phyloP scores from a whole-genome alignment of 2,329 filamentous ascomycete genomes.

The Aureobasidium subglaciale region DNA sequence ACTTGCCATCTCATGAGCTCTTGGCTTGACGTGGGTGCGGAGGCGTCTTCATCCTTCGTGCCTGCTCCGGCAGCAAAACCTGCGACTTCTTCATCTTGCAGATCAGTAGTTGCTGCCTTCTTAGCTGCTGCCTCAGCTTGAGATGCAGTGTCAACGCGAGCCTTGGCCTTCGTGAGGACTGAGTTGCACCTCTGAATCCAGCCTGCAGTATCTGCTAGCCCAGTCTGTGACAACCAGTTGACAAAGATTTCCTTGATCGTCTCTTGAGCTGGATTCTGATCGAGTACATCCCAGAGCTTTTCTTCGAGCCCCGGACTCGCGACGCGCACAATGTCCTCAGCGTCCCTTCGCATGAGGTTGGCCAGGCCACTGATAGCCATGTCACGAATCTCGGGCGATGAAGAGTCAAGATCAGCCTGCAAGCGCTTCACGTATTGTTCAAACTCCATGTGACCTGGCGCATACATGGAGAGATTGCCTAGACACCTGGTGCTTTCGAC shows the following conservation, averaged over 20 bases:
- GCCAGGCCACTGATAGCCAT: slow-evolving; percentile 83
- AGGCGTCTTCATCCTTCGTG: slow-evolving; percentile 39
- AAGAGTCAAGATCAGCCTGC: slow-evolving; percentile 68
- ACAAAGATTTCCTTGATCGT: slow-evolving; percentile 80
- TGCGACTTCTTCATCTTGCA: slow-evolving; percentile 93
- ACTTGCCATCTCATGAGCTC: slow-evolving; percentile 95
- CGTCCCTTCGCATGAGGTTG: slow-evolving; percentile 89
- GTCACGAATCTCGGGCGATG: slow-evolving; percentile 62
- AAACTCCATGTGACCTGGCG: slow-evolving; percentile 80
- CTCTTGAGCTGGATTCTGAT: slow-evolving; percentile 66
- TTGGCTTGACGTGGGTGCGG: slow-evolving; percentile 49
- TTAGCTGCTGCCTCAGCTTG: slow-evolving; percentile 39
- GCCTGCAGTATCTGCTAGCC: slow-evolving; percentile 66
- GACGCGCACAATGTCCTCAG: slow-evolving; percentile 69
- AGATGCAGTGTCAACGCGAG: slow-evolving; percentile 45
- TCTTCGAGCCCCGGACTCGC: slow-evolving; percentile 78
- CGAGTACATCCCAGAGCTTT: slow-evolving; percentile 82
- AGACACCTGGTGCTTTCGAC: slow-evolving; percentile 74
- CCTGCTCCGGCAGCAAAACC: slow-evolving; percentile 78
- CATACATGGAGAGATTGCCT: slow-evolving; percentile 88
- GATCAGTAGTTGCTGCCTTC: slow-evolving; percentile 53
- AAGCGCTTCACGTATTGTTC: slow-evolving; percentile 73
- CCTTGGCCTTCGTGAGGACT: slow-evolving; percentile 79
- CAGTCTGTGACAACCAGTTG: slow-evolving; percentile 91
- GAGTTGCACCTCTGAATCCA: slow-evolving; percentile 88